A percentile compares a stretch with the other conserved stretches of the same genome.
Evolutionary conservation across 306 rosid species (phyloP).

Genomic region (Cucurbita maxima): DNA sequence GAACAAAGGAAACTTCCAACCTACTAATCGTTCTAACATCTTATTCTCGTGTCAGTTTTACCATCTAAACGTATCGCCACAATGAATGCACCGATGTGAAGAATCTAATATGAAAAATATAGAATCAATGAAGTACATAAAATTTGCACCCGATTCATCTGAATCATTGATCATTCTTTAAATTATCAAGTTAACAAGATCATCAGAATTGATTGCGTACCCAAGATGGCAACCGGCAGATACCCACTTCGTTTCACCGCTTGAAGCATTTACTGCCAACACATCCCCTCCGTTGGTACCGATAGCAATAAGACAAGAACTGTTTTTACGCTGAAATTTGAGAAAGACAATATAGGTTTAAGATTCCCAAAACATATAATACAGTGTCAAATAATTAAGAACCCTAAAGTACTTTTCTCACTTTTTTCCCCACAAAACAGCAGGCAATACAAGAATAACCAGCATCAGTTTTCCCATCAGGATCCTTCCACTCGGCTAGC

Average conservation of each 20-base stretch:
- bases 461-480: too few species aligned
- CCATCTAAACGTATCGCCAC: background rate
- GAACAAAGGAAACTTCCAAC: background rate
- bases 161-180: background rate
- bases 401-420: too few species aligned
- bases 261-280: constrained; percentile 24
- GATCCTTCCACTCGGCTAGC: too few species aligned
- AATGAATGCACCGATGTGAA: background rate
- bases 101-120: background rate
- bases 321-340: constrained; percentile 25
- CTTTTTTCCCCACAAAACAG: too few species aligned
- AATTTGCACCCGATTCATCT: background rate
- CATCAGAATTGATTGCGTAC: constrained; percentile 14
- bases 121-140: background rate
- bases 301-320: constrained; percentile 30
- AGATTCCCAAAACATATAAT: background rate
- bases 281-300: constrained; percentile 23
- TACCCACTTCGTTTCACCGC: constrained; percentile 30
- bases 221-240: constrained; percentile 18
- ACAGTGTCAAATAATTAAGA: too few species aligned
- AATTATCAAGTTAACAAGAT: background rate
- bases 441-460: too few species aligned
- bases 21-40: background rate
- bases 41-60: background rate
- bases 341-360: background rate